These are phyloP conservation scores for Ogataea parapolymorpha DNA, from an alignment of 805 yeast genomes.

Conservation along the genomic window DNA sequence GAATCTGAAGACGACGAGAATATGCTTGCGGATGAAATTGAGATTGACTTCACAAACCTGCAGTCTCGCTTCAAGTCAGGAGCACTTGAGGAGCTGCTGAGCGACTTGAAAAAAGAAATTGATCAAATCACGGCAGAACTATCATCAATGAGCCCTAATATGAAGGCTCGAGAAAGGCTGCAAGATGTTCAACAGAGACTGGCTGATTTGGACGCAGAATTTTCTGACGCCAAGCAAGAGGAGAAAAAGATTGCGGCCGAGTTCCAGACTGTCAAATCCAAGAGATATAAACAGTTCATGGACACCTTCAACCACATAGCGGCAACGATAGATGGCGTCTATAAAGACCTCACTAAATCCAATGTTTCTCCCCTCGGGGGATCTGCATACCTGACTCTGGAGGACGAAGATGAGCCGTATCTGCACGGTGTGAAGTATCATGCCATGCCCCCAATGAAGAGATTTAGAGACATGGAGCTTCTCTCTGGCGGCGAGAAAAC, in stretches of 20 bases:
- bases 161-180: constrained; percentile 74
- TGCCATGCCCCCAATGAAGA: constrained; percentile 94
- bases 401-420: constrained; percentile 89
- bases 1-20: constrained; percentile 37
- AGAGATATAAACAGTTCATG: constrained; percentile 62
- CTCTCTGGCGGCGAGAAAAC: constrained; percentile 97
- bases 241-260: constrained; percentile 53
- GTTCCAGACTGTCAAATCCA: constrained; percentile 56
- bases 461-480: constrained; percentile 88
- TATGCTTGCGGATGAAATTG: constrained; percentile 40
- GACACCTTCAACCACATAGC: constrained; percentile 77
- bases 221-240: constrained; percentile 53
- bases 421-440: constrained; percentile 79
- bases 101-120: constrained; percentile 30
- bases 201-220: constrained; percentile 60
- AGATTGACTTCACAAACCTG: constrained; percentile 51
- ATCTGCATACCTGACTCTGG: constrained; percentile 83
- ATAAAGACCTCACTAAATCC: constrained; percentile 80
- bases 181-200: constrained; percentile 62
- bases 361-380: constrained; percentile 80
- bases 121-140: constrained; percentile 37
- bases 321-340: constrained; percentile 65
- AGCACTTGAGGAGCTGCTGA: constrained; percentile 22
- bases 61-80: constrained; percentile 41
- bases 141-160: constrained; percentile 67